Conservation (phyloP, 1,139 yeast species). For the Yamadazyma sp. region DNA sequence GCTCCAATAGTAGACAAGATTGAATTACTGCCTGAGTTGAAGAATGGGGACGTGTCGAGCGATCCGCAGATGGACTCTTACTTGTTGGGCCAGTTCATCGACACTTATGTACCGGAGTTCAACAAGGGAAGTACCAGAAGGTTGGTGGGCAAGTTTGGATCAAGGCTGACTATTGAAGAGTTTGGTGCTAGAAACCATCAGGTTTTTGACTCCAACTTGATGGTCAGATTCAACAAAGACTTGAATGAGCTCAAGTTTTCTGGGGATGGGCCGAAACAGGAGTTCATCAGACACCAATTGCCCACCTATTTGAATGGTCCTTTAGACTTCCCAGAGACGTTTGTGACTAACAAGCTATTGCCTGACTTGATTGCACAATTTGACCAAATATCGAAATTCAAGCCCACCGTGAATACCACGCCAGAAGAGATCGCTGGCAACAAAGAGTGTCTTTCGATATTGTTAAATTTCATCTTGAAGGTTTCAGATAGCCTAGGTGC, state of each 20-base stretch:
- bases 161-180: slow-evolving; percentile 50
- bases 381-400: slow-evolving; percentile 21
- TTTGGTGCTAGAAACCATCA: slow-evolving; percentile 47
- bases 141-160: slow-evolving; percentile 26
- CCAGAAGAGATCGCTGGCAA: slow-evolving; percentile 31
- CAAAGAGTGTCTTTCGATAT: slow-evolving; percentile 41
- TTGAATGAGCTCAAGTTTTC: slow-evolving; percentile 55
- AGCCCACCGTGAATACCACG: slow-evolving; percentile 24
- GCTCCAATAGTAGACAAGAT: slow-evolving; percentile 6
- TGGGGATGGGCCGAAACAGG: slow-evolving; percentile 48
- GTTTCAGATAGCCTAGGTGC: slow-evolving; percentile 41
- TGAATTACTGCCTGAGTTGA: slow-evolving; percentile 22
- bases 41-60: slow-evolving; percentile 35
- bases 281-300: slow-evolving; percentile 49
- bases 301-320: slow-evolving; percentile 19
- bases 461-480: slow-evolving; percentile 48
- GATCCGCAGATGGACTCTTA: slow-evolving; percentile 54
- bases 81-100: slow-evolving; percentile 57
- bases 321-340: slow-evolving; percentile 49
- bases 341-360: slow-evolving; percentile 60
- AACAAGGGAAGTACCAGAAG: slow-evolving; percentile 15
- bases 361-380: slow-evolving; percentile 59
- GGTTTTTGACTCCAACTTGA: slow-evolving; percentile 39
- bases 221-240: slow-evolving; percentile 49
- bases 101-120: slow-evolving; percentile 8